Percentiles rank a stretch among this genome's conserved stretches.
Evolutionary conservation across 2,329 filamentous ascomycete species (phyloP).

Genomic region (Aspergillus pseudonomiae): DNA sequence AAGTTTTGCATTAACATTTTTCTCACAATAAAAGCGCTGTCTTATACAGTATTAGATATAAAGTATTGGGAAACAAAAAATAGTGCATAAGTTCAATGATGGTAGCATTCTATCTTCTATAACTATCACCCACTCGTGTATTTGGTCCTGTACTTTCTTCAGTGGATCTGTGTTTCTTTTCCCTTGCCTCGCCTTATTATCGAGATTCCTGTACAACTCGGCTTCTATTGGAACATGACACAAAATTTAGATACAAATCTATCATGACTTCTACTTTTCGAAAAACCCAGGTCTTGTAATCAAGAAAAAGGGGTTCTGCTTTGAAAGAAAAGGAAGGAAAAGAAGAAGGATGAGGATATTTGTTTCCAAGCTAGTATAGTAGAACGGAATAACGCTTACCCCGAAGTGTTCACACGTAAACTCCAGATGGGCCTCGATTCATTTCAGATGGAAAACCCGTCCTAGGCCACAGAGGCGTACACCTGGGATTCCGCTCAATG

Average conservation of each 20-base stretch:
- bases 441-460: not conserved
- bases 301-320: not conserved
- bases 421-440: not conserved
- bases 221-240: not conserved
- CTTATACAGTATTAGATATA: not conserved
- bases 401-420: not conserved
- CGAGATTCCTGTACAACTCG: too few species aligned
- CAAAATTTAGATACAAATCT: not conserved
- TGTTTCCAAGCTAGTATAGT: not conserved
- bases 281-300: not conserved
- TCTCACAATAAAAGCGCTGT: constrained; percentile 12
- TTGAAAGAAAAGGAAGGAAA: not conserved
- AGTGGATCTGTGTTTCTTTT: not conserved
- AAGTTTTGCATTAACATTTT: not conserved
- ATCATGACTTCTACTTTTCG: too few species aligned
- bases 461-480: not conserved
- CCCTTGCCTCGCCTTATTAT: not conserved
- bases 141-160: not conserved
- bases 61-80: not conserved
- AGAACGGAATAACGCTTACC: not conserved
- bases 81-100: not conserved
- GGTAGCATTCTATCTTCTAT: not conserved
- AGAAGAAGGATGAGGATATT: not conserved
- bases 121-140: not conserved
- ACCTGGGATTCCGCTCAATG: not conserved